These are phyloP conservation scores for Calonectria naviculata DNA, from an alignment of 2,329 filamentous ascomycete species.

Conservation along the genomic window DNA sequence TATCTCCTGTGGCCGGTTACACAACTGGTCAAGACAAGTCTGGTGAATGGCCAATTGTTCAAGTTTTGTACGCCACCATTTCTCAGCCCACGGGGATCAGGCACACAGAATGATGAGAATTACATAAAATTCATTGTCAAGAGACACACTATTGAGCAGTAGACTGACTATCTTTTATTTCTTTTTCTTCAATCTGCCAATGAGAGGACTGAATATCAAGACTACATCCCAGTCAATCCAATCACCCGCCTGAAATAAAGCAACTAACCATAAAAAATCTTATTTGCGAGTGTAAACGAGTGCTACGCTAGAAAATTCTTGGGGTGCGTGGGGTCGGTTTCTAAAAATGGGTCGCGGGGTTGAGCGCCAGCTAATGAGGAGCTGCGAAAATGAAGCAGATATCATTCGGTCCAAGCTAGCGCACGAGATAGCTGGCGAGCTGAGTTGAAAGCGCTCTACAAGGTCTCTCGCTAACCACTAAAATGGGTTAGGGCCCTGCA, in stretches of 20 bases:
- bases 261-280: constrained; percentile 2
- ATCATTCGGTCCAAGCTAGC: not conserved
- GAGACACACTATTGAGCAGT: not conserved
- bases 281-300: not conserved
- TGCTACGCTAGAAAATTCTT: not conserved
- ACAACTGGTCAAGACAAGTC: too few relatives aligned
- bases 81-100: too few relatives aligned
- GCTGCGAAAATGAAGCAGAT: not conserved
- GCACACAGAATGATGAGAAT: not conserved
- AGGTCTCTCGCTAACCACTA: not conserved
- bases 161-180: not conserved
- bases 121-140: not conserved
- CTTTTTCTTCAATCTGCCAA: not conserved
- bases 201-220: not conserved
- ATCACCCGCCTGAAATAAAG: not conserved
- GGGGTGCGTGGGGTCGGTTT: not conserved
- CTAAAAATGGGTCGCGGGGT: not conserved
- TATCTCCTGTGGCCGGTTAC: too few relatives aligned
- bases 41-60: too few relatives aligned
- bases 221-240: not conserved
- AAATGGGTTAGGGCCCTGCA: not conserved
- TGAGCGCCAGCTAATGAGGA: not conserved
- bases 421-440: not conserved
- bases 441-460: not conserved
- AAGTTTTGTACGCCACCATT: too few relatives aligned